These are phyloP conservation scores for Abrus precatorius DNA, from an alignment of 306 rosid species.

Conservation along the genomic window DNA sequence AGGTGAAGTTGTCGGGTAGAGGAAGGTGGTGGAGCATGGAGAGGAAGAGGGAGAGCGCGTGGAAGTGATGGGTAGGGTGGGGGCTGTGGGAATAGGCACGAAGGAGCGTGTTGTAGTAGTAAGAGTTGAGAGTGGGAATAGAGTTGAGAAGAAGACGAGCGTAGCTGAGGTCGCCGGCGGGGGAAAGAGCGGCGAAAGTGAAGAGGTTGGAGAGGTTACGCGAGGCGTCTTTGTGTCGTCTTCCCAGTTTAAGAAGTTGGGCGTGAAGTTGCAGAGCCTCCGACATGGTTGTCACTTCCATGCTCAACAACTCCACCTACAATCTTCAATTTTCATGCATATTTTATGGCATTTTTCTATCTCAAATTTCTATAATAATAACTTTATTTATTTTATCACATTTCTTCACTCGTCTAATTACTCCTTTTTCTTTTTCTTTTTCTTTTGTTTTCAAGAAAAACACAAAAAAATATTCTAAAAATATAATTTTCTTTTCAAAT, in stretches of 20 bases:
- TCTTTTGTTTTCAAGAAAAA: no score
- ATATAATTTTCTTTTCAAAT: no score
- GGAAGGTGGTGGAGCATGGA: slow-evolving; percentile 42
- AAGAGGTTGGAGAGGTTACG: slow-evolving; percentile 57
- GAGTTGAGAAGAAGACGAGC: slow-evolving; percentile 60
- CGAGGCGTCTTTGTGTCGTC: not conserved
- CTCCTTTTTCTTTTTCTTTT: no score
- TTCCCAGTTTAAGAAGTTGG: slow-evolving; percentile 56
- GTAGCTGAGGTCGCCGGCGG: slow-evolving; percentile 61
- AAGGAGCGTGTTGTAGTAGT: slow-evolving; percentile 64
- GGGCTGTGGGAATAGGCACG: slow-evolving; percentile 60
- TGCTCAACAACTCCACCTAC: not conserved
- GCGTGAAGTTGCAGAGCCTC: slow-evolving; percentile 71
- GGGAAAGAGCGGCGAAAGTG: slow-evolving; percentile 67
- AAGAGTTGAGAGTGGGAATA: slow-evolving; percentile 52
- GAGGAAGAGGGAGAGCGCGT: slow-evolving; percentile 57
- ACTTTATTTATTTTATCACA: no score
- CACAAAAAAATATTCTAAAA: no score
- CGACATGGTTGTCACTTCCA: slow-evolving; percentile 63
- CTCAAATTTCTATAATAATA: no score
- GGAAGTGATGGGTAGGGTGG: slow-evolving; percentile 47
- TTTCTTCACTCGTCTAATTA: no score
- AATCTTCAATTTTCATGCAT: no score
- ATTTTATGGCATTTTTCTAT: no score
- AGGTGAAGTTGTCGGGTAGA: slow-evolving; percentile 63